Conservation (phyloP, 2,329 filamentous ascomycete species). For the Aspergillus amoenus region DNA sequence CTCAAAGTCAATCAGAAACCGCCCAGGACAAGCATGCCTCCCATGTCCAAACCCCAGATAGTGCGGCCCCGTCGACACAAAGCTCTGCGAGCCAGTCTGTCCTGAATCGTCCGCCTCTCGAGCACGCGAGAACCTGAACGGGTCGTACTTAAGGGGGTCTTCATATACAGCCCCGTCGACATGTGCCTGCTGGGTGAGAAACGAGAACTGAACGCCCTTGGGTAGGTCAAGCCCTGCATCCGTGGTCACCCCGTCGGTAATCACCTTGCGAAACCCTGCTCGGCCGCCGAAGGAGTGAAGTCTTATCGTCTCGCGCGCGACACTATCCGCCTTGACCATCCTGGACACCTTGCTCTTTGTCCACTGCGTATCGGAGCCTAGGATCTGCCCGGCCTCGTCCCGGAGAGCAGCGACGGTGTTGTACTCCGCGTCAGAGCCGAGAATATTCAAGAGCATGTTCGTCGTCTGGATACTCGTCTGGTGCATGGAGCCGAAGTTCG, state of each 20-base stretch:
- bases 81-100: constrained; percentile 5
- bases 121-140: constrained; percentile 42
- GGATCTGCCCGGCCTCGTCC: constrained; percentile 37
- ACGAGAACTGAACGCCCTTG: constrained; percentile 19
- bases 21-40: constrained; percentile 5
- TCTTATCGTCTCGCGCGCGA: constrained; percentile 46
- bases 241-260: constrained; percentile 20
- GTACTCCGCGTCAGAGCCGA: constrained; percentile 38
- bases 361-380: constrained; percentile 31
- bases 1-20: constrained; percentile 15
- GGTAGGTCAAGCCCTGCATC: constrained; percentile 13
- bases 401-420: constrained; percentile 40
- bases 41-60: constrained; percentile 9
- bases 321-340: constrained; percentile 45
- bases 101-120: not conserved
- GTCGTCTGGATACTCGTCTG: constrained; percentile 42
- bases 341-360: constrained; percentile 34
- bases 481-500: constrained; percentile 30
- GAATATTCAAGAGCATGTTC: constrained; percentile 42
- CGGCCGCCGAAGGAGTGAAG: constrained; percentile 30
- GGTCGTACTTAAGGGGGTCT: constrained; percentile 41
- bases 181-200: constrained; percentile 21
- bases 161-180: constrained; percentile 32
- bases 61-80: constrained; percentile 11
- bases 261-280: constrained; percentile 27